These are phyloP conservation scores for Acidiella bohemica DNA, from an alignment of 495 filamentous ascomycete species.

Conservation along the genomic window DNA sequence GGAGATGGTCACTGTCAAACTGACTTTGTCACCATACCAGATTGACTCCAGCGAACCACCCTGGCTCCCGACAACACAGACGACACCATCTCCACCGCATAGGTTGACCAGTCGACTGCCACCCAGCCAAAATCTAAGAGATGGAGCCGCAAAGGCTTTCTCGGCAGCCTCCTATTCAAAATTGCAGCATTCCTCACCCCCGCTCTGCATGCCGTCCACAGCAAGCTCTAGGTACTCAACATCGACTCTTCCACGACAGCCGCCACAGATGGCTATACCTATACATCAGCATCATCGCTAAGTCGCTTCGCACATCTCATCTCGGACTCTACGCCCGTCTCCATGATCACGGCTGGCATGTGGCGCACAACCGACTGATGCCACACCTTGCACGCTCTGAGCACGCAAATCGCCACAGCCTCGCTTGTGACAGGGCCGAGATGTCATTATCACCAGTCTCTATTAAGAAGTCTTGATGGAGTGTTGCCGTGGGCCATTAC, in stretches of 20 bases:
- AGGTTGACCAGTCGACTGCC: too few species aligned
- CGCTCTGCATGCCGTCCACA: conserved; percentile 54
- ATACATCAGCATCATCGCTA: conserved; percentile 49
- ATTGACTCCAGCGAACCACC: too few species aligned
- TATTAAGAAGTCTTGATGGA: conserved; percentile 51
- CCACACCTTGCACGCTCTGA: conserved; percentile 59
- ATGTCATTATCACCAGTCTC: conserved; percentile 55
- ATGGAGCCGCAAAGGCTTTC: conserved; percentile 29
- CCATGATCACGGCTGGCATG: conserved; percentile 51
- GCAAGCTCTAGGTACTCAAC: conserved; percentile 61
- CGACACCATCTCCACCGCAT: too few species aligned
- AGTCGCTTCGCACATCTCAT: conserved; percentile 51
- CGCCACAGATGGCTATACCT: conserved; percentile 52
- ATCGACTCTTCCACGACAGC: conserved; percentile 54
- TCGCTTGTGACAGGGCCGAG: conserved; percentile 50
- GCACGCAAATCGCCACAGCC: conserved; percentile 50
- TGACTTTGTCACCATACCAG: too few species aligned
- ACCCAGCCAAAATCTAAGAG: too few species aligned
- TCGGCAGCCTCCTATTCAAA: conserved; percentile 50
- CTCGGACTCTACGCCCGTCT: conserved; percentile 40
- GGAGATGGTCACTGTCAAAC: too few species aligned
- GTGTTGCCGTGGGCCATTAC: conserved; percentile 45
- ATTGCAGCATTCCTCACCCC: conserved; percentile 49
- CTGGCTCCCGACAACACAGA: too few species aligned
- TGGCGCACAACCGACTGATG: conserved; percentile 61